Conservation (phyloP, 78 protist genomes). For the Abeoforma whisleri region DNA sequence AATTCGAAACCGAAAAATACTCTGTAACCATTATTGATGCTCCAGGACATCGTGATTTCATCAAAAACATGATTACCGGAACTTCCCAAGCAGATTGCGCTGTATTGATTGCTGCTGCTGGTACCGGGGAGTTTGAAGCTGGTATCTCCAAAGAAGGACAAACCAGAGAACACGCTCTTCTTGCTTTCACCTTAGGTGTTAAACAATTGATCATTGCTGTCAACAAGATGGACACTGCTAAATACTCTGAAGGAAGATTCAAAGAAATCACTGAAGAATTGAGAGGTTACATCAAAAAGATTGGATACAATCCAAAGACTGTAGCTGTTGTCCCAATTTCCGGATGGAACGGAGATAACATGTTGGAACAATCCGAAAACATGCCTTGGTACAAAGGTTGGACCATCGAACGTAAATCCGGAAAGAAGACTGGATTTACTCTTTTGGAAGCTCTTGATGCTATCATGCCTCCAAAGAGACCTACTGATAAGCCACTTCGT, state of each 20-base stretch:
- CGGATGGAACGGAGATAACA: slow-evolving; percentile 95
- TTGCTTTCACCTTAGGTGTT: slow-evolving; percentile 91
- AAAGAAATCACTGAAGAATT: slow-evolving; percentile 77
- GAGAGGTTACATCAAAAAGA: slow-evolving; percentile 64
- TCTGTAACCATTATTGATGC: slow-evolving; percentile 98
- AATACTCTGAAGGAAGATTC: slow-evolving; percentile 72
- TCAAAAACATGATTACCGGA: slow-evolving; percentile 99
- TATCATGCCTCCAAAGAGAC: slow-evolving; percentile 79
- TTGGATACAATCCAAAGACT: slow-evolving; percentile 81
- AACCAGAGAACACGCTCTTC: slow-evolving; percentile 95
- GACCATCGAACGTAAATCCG: background rate
- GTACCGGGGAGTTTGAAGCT: slow-evolving; percentile 89
- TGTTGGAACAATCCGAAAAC: slow-evolving; percentile 75
- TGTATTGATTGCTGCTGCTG: slow-evolving; percentile 79
- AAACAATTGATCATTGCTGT: slow-evolving; percentile 85
- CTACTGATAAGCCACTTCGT: slow-evolving; percentile 92
- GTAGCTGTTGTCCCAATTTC: slow-evolving; percentile 87
- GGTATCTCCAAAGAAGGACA: slow-evolving; percentile 92
- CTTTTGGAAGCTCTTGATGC: slow-evolving; percentile 79
- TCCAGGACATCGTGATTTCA: slow-evolving; percentile 98
- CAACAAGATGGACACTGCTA: slow-evolving; percentile 89
- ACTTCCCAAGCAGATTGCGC: slow-evolving; percentile 95
- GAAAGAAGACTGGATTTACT: slow-evolving; percentile 33
- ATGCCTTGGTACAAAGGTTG: slow-evolving; percentile 85
- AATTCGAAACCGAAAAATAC: slow-evolving; percentile 93